Percentiles rank a stretch among this genome's conserved stretches.
These are phyloP conservation scores for Spathaspora girioi DNA, from an alignment of 805 yeast genomes.

Conservation along the genomic window DNA sequence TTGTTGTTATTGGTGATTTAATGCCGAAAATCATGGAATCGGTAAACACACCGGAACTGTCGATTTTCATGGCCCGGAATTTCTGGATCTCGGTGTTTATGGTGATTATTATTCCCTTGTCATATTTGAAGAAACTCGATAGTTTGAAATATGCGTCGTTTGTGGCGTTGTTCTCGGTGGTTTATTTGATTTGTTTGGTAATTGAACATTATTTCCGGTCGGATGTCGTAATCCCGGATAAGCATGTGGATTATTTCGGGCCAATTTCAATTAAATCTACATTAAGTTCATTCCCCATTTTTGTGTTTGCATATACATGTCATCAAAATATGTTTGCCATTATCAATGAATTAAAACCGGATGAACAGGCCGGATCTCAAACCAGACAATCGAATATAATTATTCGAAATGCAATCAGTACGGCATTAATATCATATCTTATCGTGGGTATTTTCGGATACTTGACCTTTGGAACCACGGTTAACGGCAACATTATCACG, in stretches of 20 bases:
- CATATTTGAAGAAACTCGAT: constrained; percentile 60
- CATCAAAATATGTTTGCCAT: constrained; percentile 79
- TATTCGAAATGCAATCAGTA: constrained; percentile 49
- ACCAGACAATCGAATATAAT: constrained; percentile 48
- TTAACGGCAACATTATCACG: constrained; percentile 64
- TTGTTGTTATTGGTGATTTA: constrained; percentile 73
- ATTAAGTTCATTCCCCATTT: constrained; percentile 65
- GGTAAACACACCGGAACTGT: constrained; percentile 16
- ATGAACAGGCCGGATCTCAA: constrained; percentile 32
- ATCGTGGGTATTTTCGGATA: constrained; percentile 69
- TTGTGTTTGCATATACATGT: constrained; percentile 78
- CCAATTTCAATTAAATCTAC: constrained; percentile 37
- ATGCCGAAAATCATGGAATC: constrained; percentile 56
- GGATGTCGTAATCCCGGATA: constrained; percentile 14
- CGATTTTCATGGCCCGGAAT: constrained; percentile 32
- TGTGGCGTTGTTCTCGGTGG: constrained; percentile 65
- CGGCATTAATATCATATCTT: constrained; percentile 57
- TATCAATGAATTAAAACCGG: constrained; percentile 57
- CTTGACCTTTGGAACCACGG: constrained; percentile 64
- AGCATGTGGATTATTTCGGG: constrained; percentile 29
- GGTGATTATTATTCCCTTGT: constrained; percentile 58
- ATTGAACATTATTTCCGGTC: constrained; percentile 43
- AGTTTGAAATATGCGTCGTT: constrained; percentile 67
- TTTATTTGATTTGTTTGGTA: constrained; percentile 56
- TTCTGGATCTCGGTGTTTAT: constrained; percentile 55